phyloP scores from a whole-genome alignment of 1,139 yeast species.

The Maudiozyma humilis region DNA sequence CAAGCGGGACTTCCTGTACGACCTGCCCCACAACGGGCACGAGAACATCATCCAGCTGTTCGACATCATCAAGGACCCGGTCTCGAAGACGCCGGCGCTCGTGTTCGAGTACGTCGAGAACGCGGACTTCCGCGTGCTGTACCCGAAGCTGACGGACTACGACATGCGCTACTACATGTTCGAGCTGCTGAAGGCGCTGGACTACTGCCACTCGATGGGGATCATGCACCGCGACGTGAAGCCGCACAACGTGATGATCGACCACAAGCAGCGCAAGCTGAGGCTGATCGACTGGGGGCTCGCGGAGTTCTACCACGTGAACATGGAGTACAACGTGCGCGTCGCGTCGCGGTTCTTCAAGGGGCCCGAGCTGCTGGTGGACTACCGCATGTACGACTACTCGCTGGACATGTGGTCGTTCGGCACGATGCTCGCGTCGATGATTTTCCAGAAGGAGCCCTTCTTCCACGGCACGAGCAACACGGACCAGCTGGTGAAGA shows the following conservation, averaged over 20 bases:
- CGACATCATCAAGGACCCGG: conserved; percentile 86
- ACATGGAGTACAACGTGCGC: conserved; percentile 90
- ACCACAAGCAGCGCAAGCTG: conserved; percentile 62
- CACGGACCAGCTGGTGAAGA: conserved; percentile 91
- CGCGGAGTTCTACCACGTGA: conserved; percentile 94
- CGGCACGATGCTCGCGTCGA: conserved; percentile 97
- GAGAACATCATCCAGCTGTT: conserved; percentile 64
- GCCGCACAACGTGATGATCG: conserved; percentile 98
- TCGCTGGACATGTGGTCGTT: conserved; percentile 93
- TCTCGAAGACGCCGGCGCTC: conserved; percentile 85
- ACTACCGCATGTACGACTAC: conserved; percentile 87
- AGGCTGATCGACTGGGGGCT: conserved; percentile 97
- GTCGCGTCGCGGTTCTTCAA: conserved; percentile 97
- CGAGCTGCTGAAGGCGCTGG: conserved; percentile 82
- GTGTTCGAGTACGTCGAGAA: conserved; percentile 88
- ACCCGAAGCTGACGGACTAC: conserved; percentile 76
- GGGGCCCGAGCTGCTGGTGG: conserved; percentile 95
- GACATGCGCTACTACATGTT: conserved; percentile 87
- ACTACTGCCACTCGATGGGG: conserved; percentile 94
- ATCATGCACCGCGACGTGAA: conserved; percentile 98
- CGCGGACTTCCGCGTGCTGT: conserved; percentile 80
- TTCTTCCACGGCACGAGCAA: conserved; percentile 95
- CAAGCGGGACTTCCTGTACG: conserved; percentile 24
- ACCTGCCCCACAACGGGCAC: conserved; percentile 30
- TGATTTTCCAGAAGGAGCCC: conserved; percentile 93